A percentile compares a stretch with the other conserved stretches of the same genome.
phyloP scores from a whole-genome alignment of 306 rosid species.

The Oemleria cerasiformis region DNA sequence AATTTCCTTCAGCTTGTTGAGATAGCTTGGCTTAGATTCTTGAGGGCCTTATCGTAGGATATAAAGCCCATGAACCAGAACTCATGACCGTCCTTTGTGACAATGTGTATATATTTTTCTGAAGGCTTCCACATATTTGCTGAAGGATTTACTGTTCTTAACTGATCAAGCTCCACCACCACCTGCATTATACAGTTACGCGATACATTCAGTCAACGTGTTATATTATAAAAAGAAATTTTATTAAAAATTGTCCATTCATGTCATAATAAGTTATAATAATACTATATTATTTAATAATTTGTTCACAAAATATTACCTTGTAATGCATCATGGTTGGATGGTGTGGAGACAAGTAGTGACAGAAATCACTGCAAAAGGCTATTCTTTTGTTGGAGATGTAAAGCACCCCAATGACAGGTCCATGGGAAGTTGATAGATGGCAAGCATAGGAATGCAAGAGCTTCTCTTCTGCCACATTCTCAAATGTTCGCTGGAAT shows the following conservation, averaged over 20 bases:
- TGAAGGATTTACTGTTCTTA: slow-evolving; percentile 47
- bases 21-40: slow-evolving; percentile 41
- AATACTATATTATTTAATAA: too few species aligned
- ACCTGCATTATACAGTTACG: slow-evolving; percentile 35
- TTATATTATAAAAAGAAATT: too few species aligned
- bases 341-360: slow-evolving; percentile 40
- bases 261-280: too few species aligned
- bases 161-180: slow-evolving; percentile 45
- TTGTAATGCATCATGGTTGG: slow-evolving; percentile 49
- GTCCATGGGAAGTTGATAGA: slow-evolving; percentile 57
- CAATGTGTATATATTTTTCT: slow-evolving; percentile 47
- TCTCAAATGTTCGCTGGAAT: slow-evolving; percentile 55
- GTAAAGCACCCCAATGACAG: slow-evolving; percentile 63
- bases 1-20: slow-evolving; percentile 5
- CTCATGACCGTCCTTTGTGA: slow-evolving; percentile 62
- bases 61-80: slow-evolving; percentile 75
- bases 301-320: slow-evolving; percentile 31
- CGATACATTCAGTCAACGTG: too few species aligned
- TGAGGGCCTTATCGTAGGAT: slow-evolving; percentile 64
- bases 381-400: slow-evolving; percentile 60
- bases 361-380: slow-evolving; percentile 64
- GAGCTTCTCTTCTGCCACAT: slow-evolving; percentile 56
- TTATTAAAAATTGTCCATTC: too few species aligned
- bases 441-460: slow-evolving; percentile 58
- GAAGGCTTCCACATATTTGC: slow-evolving; percentile 49